Evolutionary conservation across 768 basidiomycete species (phyloP), one percentile per base, ranked within the genome.

Genomic region (Lentinula sp.): DNA sequence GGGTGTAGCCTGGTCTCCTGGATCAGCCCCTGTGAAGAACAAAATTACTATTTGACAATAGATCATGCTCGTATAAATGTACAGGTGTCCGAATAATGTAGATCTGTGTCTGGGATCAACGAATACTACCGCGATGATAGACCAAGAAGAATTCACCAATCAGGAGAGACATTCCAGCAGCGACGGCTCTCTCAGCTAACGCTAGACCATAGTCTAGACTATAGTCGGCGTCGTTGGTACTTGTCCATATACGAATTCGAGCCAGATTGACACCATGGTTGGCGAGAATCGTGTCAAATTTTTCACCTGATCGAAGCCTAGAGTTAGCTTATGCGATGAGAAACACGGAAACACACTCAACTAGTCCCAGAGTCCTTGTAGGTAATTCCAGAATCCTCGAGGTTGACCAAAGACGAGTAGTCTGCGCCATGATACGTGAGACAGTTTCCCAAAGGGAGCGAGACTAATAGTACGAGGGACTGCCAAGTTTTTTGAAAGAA

Each of bases 161-260:
- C 40, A 80, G 67, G 15, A 87, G 66, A 15, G 74, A 72, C 81
- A 86, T 78, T 8, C 84, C 84, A 16, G 81, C 83, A 9, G 81
- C 82, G 46, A 74, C 76, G 48, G 82, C 79, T 11, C 85, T 73
- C 70, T 84, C 83, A 8, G 79, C 84, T 39, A 86, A 70, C 0
- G 75, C 75, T 23, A 87, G 72, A 0, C 77, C 84, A 64, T 84
- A 84, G 42, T 67, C 70, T 59, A 84, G 68, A 64, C 79, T 81
- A 66, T 85, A 85, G 23, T 78, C 67, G 1, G 74, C 67, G 54
- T 76, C 74, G 62, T 75, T 75, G n/a, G 81, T 83, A 62, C 83
- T 80, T 0, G 84, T 86, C 86, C 86, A 87, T 35, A 87, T 70
- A 9, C 86, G 75, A 49, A 86, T 80, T 15, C 86, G 79, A 7